A percentile compares a stretch with the other conserved stretches of the same genome.
These are phyloP conservation scores for Fusarium proliferatum DNA, from an alignment of 2,329 filamentous ascomycete genomes.

Conservation along the genomic window DNA sequence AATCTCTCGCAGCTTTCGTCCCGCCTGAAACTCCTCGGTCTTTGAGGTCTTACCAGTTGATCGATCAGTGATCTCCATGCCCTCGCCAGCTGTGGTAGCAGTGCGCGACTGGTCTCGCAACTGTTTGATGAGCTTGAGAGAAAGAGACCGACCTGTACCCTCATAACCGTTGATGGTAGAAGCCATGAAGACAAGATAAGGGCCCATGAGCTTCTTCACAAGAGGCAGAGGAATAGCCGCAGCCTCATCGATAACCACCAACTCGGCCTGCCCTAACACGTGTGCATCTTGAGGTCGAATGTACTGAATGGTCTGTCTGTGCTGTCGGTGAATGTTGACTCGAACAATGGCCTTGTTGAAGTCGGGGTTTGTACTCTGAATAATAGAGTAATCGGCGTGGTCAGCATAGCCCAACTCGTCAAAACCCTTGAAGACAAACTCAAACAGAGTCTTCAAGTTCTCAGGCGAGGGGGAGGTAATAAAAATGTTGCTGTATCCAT, in stretches of 20 bases:
- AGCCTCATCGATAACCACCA: slow-evolving; percentile 96
- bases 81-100: slow-evolving; percentile 63
- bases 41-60: slow-evolving; percentile 80
- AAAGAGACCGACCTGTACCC: slow-evolving; percentile 93
- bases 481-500: slow-evolving; percentile 99
- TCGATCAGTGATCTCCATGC: slow-evolving; percentile 79
- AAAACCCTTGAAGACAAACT: slow-evolving; percentile 98
- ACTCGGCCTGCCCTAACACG: slow-evolving; percentile 91
- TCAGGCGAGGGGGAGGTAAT: slow-evolving; percentile 98
- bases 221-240: slow-evolving; percentile 94
- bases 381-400: slow-evolving; percentile 96
- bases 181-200: slow-evolving; percentile 98
- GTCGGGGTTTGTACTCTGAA: slow-evolving; percentile 97
- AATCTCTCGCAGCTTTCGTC: slow-evolving; percentile 88
- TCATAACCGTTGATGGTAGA: slow-evolving; percentile 99
- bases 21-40: slow-evolving; percentile 70
- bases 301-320: slow-evolving; percentile 98
- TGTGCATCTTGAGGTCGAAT: slow-evolving; percentile 97
- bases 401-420: slow-evolving; percentile 94
- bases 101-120: slow-evolving; percentile 90
- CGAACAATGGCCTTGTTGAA: slow-evolving; percentile 99
- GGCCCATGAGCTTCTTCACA: slow-evolving; percentile 93
- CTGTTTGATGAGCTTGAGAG: slow-evolving; percentile 96
- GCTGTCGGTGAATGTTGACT: slow-evolving; percentile 93
- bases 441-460: slow-evolving; percentile 97